Evolutionary conservation across 768 basidiomycete genomes (phyloP).

Genomic region (Phylloporus sp.): DNA sequence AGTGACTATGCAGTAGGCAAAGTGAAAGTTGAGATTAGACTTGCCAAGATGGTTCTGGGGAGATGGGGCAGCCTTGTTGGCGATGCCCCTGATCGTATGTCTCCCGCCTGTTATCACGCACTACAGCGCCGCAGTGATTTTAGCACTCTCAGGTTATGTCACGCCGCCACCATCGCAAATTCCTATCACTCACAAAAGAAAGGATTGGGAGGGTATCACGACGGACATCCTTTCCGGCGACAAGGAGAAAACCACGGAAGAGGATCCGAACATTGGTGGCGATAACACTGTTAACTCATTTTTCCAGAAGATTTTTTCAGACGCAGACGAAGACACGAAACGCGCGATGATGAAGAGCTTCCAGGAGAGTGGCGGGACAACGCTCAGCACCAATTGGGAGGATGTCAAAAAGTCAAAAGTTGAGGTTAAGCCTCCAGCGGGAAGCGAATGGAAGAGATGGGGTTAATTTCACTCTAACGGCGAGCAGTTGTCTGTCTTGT

Average conservation of each 20-base stretch:
- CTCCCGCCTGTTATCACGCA: neutral
- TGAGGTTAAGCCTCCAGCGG: slow-evolving; percentile 78
- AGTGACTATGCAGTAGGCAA: slow-evolving; percentile 70
- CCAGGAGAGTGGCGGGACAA: slow-evolving; percentile 91
- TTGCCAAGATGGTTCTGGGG: slow-evolving; percentile 62
- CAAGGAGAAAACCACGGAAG: slow-evolving; percentile 62
- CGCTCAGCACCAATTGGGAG: slow-evolving; percentile 93
- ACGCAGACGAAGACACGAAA: slow-evolving; percentile 88
- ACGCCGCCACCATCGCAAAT: slow-evolving; percentile 33
- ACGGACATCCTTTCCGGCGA: slow-evolving; percentile 61
- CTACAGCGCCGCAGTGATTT: neutral
- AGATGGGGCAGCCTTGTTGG: slow-evolving; percentile 77
- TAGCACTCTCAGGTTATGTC: slow-evolving; percentile 19
- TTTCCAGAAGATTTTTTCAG: slow-evolving; percentile 88
- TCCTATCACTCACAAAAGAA: slow-evolving; percentile 42
- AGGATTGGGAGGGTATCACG: slow-evolving; percentile 91
- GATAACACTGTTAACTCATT: slow-evolving; percentile 82
- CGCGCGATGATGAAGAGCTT: slow-evolving; percentile 99
- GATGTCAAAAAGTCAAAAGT: slow-evolving; percentile 72
- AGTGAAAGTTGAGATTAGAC: slow-evolving; percentile 83
- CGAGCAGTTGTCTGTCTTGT: neutral
- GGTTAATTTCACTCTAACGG: slow-evolving; percentile 25
- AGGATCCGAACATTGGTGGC: slow-evolving; percentile 89
- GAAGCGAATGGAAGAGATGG: slow-evolving; percentile 85
- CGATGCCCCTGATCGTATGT: slow-evolving; percentile 72